A percentile compares a stretch with the other conserved stretches of the same genome.
phyloP scores from a whole-genome alignment of 768 basidiomycete species.

The Auriscalpium vulgare region DNA sequence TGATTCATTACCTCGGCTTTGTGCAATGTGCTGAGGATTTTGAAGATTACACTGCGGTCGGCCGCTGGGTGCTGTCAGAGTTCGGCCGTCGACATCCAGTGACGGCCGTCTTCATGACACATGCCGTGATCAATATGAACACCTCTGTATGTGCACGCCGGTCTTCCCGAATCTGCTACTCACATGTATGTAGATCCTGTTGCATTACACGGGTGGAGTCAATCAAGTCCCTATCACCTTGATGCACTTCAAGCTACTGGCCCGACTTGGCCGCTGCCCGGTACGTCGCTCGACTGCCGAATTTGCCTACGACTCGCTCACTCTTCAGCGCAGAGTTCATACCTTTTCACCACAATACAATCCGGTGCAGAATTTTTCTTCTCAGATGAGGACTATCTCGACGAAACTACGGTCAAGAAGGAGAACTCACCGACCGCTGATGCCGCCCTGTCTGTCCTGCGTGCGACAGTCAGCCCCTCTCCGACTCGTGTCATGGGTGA shows the following conservation, averaged over 20 bases:
- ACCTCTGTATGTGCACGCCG: constrained; percentile 23
- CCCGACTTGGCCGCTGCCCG: constrained; percentile 52
- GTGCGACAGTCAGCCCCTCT: neutral
- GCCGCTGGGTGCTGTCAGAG: constrained; percentile 49
- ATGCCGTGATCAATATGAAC: constrained; percentile 66
- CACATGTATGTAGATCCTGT: constrained; percentile 32
- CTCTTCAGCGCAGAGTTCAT: constrained; percentile 33
- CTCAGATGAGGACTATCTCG: constrained; percentile 62
- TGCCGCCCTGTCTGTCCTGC: neutral
- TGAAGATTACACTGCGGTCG: constrained; percentile 13
- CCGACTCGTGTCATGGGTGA: constrained; percentile 22
- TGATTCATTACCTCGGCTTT: neutral
- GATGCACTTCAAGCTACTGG: constrained; percentile 70
- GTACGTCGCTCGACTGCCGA: constrained; percentile 30
- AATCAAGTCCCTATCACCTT: constrained; percentile 60
- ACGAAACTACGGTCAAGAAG: constrained; percentile 13
- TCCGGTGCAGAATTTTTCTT: constrained; percentile 60
- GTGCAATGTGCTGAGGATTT: neutral
- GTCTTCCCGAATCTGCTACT: constrained; percentile 32
- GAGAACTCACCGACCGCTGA: constrained; percentile 13
- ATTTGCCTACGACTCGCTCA: neutral
- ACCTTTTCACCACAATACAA: constrained; percentile 55
- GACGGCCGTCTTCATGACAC: constrained; percentile 62
- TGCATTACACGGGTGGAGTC: constrained; percentile 17
- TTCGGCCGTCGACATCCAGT: constrained; percentile 50